phyloP scores from a whole-genome alignment of 495 filamentous ascomycete species.

The Neurospora sp. region DNA sequence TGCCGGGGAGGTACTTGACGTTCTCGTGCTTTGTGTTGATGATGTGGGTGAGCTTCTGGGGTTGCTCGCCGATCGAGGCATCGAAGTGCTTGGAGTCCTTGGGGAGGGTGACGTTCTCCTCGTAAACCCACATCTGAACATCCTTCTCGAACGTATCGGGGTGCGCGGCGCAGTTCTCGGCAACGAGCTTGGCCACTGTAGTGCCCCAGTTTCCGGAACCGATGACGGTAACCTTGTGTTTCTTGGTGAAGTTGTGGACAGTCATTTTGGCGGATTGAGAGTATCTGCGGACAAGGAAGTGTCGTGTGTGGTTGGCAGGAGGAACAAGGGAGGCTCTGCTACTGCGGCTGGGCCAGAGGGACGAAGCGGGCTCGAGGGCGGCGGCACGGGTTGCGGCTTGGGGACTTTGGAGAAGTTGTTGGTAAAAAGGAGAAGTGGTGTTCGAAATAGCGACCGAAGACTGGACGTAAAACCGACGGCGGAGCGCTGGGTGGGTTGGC shows the following conservation, averaged over 20 bases:
- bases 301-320: not conserved
- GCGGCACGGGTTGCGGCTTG: not conserved
- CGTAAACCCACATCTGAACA: conserved; percentile 96
- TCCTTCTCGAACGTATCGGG: conserved; percentile 71
- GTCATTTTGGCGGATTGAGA: conserved; percentile 23
- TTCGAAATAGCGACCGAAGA: not conserved
- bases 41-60: conserved; percentile 76
- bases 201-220: conserved; percentile 98
- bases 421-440: not conserved
- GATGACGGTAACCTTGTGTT: conserved; percentile 89
- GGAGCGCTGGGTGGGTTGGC: not conserved
- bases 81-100: conserved; percentile 52
- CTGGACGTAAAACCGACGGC: not conserved
- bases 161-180: conserved; percentile 76
- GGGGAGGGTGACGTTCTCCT: conserved; percentile 73
- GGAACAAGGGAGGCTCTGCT: not conserved
- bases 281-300: conserved; percentile 3
- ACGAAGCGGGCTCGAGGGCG: not conserved
- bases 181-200: conserved; percentile 92
- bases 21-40: conserved; percentile 96
- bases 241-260: conserved; percentile 26
- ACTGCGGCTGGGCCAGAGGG: not conserved
- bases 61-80: conserved; percentile 34
- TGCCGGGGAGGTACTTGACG: conserved; percentile 86
- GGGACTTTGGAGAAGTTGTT: not conserved